These are phyloP conservation scores for Thamnidium elegans DNA, from an alignment of 192 early-diverging fungal genomes.

Conservation along the genomic window DNA sequence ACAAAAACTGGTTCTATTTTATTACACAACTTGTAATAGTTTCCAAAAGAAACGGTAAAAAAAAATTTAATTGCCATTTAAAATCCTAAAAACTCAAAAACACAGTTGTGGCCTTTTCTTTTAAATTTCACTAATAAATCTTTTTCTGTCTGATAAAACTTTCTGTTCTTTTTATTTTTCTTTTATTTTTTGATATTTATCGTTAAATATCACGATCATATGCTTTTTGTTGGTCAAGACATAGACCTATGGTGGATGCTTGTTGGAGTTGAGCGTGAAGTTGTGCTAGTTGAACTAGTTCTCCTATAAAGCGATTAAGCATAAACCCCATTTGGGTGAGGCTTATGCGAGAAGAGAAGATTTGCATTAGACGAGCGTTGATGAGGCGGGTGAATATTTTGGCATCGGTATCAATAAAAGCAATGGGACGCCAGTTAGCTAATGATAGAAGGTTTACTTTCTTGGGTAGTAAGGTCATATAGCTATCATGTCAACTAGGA, in stretches of 20 bases:
- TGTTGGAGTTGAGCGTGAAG: not conserved
- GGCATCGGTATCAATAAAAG: constrained; percentile 13
- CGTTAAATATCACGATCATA: no score
- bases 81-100: no score
- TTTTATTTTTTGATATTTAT: no score
- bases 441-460: constrained; percentile 24
- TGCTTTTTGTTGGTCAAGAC: constrained; percentile 18
- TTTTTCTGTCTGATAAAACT: no score
- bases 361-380: not conserved
- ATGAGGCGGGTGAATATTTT: constrained; percentile 1
- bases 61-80: no score
- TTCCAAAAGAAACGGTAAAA: no score
- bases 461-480: constrained; percentile 24
- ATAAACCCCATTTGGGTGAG: constrained; percentile 19
- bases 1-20: no score
- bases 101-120: no score
- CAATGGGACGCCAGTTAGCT: constrained; percentile 11
- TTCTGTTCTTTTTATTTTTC: no score
- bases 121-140: no score
- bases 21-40: no score
- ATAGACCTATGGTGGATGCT: not conserved
- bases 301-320: constrained; percentile 5
- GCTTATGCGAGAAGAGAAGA: not conserved
- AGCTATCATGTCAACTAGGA: not conserved
- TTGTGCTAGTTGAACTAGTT: not conserved